Evolutionary conservation across 768 basidiomycete species (phyloP).

Genomic region (Mycena olivaceomarginata): DNA sequence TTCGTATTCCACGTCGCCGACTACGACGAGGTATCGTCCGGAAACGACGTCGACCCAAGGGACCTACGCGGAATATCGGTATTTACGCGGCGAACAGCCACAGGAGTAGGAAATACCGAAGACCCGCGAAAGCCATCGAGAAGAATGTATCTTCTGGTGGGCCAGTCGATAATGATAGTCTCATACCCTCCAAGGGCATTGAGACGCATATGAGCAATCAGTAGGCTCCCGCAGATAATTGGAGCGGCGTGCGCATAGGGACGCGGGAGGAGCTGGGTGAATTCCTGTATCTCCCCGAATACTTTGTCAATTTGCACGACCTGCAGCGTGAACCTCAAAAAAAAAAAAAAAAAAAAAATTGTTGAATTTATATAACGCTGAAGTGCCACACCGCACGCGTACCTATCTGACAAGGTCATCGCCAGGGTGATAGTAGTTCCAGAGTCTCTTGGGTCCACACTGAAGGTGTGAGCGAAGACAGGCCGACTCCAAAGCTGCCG

Average conservation of each 20-base stretch:
- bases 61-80: neutral
- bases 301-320: neutral
- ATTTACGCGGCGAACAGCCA: neutral
- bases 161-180: neutral
- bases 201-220: neutral
- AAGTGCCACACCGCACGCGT: neutral
- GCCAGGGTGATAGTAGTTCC: neutral
- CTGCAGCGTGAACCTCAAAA: neutral
- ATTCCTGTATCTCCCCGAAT: neutral
- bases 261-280: neutral
- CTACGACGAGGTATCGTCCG: too few species aligned
- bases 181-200: neutral
- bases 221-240: neutral
- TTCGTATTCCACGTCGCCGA: too few species aligned
- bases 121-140: neutral
- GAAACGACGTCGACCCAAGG: neutral
- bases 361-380: neutral
- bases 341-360: neutral
- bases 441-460: neutral
- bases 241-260: neutral
- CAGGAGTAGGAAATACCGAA: neutral
- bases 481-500: neutral
- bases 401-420: neutral
- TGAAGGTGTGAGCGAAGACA: neutral
- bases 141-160: neutral